Percentiles rank a stretch among this genome's conserved stretches.
Evolutionary conservation across 163 green algal genomes (phyloP).

Genomic region (Chlamydomonas reinhardtii): DNA sequence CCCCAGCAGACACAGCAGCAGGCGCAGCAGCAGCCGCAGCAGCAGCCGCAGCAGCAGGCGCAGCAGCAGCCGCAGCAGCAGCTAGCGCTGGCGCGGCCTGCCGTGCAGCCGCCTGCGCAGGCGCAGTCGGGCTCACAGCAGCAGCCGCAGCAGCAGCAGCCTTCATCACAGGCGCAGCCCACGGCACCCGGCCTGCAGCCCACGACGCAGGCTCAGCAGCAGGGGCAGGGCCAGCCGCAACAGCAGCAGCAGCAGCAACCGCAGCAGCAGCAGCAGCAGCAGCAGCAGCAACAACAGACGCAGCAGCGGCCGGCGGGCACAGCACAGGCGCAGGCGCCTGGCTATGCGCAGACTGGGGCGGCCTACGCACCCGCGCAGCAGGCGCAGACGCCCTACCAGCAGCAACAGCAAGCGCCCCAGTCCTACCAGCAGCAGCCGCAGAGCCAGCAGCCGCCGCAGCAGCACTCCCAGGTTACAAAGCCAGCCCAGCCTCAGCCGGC

Average conservation of each 20-base stretch:
- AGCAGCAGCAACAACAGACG: not conserved
- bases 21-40: not conserved
- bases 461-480: not conserved
- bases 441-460: not conserved
- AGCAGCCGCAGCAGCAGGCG: not conserved
- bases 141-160: not conserved
- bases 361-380: too few species aligned
- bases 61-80: not conserved
- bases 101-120: too few species aligned
- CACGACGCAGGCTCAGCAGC: too few species aligned
- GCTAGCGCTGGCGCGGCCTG: too few species aligned
- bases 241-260: not conserved
- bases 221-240: too few species aligned
- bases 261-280: conserved; percentile 6
- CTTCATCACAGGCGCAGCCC: too few species aligned
- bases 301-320: not conserved
- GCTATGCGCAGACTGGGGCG: not conserved
- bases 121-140: too few species aligned
- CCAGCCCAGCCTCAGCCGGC: not conserved
- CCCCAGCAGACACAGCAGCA: not conserved
- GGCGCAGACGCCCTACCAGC: not conserved
- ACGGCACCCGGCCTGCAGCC: too few species aligned
- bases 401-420: not conserved
- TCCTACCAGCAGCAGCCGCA: conserved; percentile 2
- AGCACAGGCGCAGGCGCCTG: not conserved